Evolutionary conservation across 31 red algal species (phyloP), one percentile per base, ranked within the genome.

Genomic region (Endocladia muricata): DNA sequence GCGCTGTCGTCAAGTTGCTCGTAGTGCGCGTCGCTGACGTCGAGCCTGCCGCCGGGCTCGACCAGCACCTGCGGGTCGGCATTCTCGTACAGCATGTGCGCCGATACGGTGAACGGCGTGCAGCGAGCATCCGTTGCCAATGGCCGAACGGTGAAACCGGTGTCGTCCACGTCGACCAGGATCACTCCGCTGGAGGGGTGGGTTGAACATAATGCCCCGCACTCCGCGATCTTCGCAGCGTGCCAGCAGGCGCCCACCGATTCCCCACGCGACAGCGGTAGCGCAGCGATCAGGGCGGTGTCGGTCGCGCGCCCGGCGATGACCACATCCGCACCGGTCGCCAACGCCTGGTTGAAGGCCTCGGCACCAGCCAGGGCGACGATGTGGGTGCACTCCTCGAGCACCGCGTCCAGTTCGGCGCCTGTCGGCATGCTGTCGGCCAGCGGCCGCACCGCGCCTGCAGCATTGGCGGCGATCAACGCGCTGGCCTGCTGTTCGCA

Each of bases 1-100:
- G n/a, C 11, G 13, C 60, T 15, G 11, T 64, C 60, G 26, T 64
- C 60, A 25, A 28, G 26, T 13, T 11, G 15, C 26, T 17, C 11
- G 26, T 64, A 64, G 26, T 11, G 11, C 11, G 60, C 60, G 25
- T 64, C 25, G 60, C n/a, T 64, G 13, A 64, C 60, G 25, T 64
- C 60, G 11, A 64, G 26, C 11, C 11, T 17, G 26, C 60, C 60
- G 26, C 60, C 60, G 26, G 60, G 60, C 26, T 64, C 60, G 26
- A 25, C 15, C 26, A 64, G 26, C 15, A 15, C 26, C 15, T 21
- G 26, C n/a, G 60, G 60, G 26, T 64, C 25, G 15, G 60, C 15
- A 64, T 64, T 64, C 26, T 64, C 60, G 26, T 64, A 64, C 11
- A 64, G 60, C 60, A 64, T 64, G 26, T 64, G 60, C 13, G 60